phyloP scores from a whole-genome alignment of 176 grass and related monocot genomes.

The Cenchrus purpureus region DNA sequence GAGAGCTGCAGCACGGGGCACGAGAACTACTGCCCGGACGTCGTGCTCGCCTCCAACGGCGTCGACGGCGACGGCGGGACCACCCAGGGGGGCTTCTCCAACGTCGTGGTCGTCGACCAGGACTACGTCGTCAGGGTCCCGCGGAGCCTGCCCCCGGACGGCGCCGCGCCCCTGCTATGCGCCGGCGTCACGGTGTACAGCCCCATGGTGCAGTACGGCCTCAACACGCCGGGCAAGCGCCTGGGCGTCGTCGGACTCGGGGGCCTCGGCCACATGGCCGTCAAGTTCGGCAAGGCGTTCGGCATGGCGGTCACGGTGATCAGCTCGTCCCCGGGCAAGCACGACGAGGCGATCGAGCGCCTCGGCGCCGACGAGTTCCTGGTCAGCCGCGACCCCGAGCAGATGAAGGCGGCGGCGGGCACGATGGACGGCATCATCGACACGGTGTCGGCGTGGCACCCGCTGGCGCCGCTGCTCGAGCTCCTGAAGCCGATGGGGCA shows the following conservation, averaged over 20 bases:
- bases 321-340: conserved; percentile 17
- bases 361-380: conserved; percentile 40
- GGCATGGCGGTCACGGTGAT: conserved; percentile 28
- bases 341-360: not conserved
- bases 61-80: conserved; percentile 26
- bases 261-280: conserved; percentile 32
- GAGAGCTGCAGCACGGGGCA: conserved; percentile 14
- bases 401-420: not conserved
- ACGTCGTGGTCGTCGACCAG: conserved; percentile 28
- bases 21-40: conserved; percentile 36
- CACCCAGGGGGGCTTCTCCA: conserved; percentile 51
- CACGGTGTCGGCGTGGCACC: conserved; percentile 47
- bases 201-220: conserved; percentile 13
- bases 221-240: not conserved
- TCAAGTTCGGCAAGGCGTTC: conserved; percentile 35
- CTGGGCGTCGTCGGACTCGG: conserved; percentile 17
- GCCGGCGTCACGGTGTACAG: conserved; percentile 46
- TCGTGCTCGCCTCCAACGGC: conserved; percentile 27
- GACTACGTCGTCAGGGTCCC: conserved; percentile 31
- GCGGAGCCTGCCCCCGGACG: not conserved
- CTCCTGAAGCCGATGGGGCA: conserved; percentile 40
- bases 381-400: conserved; percentile 6
- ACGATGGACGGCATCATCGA: conserved; percentile 50
- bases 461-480: conserved; percentile 19
- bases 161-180: conserved; percentile 36